These are phyloP conservation scores for Nothophoma quercina DNA, from an alignment of 2,329 filamentous ascomycete species.

Conservation along the genomic window DNA sequence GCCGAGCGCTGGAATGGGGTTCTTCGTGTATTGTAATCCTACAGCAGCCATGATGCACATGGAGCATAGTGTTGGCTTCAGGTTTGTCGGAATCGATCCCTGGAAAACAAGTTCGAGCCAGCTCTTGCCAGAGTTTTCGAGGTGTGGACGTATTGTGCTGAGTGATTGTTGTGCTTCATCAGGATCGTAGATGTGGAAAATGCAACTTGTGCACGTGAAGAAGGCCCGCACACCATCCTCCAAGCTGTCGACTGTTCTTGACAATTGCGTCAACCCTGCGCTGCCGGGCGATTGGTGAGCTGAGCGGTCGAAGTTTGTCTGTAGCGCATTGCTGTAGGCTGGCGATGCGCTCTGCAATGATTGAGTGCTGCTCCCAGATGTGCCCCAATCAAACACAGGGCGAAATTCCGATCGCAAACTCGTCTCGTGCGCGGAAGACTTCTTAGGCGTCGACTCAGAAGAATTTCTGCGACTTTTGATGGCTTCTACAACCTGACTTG, in stretches of 20 bases:
- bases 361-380: background rate
- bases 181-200: background rate
- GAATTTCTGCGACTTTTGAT: background rate
- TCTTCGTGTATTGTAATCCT: background rate
- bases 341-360: background rate
- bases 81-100: background rate
- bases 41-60: slow-evolving; percentile 1
- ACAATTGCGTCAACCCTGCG: background rate
- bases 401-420: background rate
- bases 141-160: background rate
- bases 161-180: background rate
- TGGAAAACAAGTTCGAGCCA: background rate
- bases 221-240: background rate
- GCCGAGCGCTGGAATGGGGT: background rate
- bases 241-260: background rate
- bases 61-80: background rate
- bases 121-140: background rate
- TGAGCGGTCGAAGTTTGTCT: background rate
- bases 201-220: background rate
- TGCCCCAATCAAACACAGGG: background rate
- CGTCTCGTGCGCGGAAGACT: background rate
- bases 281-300: background rate
- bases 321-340: background rate
- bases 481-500: background rate
- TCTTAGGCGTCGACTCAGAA: background rate